Percentiles rank a stretch among this genome's conserved stretches.
Evolutionary conservation across 192 early-diverging fungal species (phyloP).

Genomic region (Lobosporangium transversale): DNA sequence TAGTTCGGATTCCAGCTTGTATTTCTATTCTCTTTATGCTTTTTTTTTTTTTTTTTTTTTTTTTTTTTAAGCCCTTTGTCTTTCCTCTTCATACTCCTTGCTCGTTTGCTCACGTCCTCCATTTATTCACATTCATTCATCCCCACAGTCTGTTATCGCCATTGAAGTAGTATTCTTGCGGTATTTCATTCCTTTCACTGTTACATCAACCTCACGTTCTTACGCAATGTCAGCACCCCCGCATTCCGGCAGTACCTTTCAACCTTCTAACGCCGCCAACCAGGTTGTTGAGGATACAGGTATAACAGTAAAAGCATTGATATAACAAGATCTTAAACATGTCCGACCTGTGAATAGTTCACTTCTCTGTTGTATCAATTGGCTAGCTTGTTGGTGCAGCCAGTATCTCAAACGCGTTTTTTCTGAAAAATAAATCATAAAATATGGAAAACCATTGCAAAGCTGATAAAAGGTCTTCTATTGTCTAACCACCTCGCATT

Average conservation of each 20-base stretch:
- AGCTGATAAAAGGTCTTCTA: too few relatives aligned
- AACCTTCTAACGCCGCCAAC: constrained; percentile 57
- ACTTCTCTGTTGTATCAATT: too few relatives aligned
- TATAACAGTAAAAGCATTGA: constrained; percentile 9
- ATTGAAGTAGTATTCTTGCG: not conserved
- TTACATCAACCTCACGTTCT: not conserved
- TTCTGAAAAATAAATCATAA: too few relatives aligned
- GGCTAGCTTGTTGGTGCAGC: too few relatives aligned
- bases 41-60: constrained; percentile 7
- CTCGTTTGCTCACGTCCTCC: constrained; percentile 1
- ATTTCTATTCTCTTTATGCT: constrained; percentile 11
- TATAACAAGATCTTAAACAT: too few relatives aligned
- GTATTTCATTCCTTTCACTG: constrained; percentile 4
- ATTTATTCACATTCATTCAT: too few relatives aligned
- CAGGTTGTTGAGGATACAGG: constrained; percentile 64
- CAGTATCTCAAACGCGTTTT: too few relatives aligned
- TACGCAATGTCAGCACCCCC: constrained; percentile 22
- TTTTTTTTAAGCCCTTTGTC: not conserved
- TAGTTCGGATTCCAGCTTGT: too few relatives aligned
- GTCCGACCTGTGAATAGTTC: too few relatives aligned
- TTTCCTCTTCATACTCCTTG: not conserved
- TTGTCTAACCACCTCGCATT: not conserved
- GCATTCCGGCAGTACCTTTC: constrained; percentile 10
- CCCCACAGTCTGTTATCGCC: not conserved
- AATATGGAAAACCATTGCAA: too few relatives aligned